Evolutionary conservation across 1,139 yeast species (phyloP), one percentile per base, ranked within the genome.

Genomic region (Entelexis paramagnoliae): DNA sequence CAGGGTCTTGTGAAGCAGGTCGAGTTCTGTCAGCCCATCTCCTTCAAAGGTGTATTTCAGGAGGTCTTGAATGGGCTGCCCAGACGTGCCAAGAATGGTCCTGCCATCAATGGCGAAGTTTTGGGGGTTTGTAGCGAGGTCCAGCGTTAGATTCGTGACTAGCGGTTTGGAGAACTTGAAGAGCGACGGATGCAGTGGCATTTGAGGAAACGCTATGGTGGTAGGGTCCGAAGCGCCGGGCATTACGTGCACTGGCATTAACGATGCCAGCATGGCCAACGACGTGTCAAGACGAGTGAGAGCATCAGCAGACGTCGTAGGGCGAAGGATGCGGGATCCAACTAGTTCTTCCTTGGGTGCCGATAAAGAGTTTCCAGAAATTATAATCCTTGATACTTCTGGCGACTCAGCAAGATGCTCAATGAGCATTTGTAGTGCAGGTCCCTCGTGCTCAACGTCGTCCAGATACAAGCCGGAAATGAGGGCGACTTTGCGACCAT

Each of bases 201-300:
- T 96, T 66, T 91, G 97, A 0, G 99, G 99, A 56, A 87, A 67
- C 51, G 93, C 78, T 17, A 77, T 71, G 0, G 58, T 48, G 9
- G 88, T 80, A 0, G 96, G 95, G 65, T 91, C 99, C 8, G 72
- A 68, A 4, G 70, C 74, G 5, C 98, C 98, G 0, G 98, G 96
- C 80, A 91, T 75, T 4, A 93, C 64, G 35, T 82, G 76, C 6
- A 89, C 79, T 0, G 93, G 83, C 19, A 87, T 67, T 5, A 82
- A 72, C 10, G 73, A 66, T 4, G 81, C 68, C 3, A 86, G 56
- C n/a, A 82, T 83, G 3, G 72, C 66, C 7, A 89, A 59, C 59
- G 82, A 79, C 14, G 64, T 62, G 59, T 87, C 93, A 26, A 89
- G 69, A 16, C 64, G 66, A 7, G 51, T 62, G 41, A 67, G 60